Base-by-base conservation (phyloP, 768 basidiomycete species). In the Suillus discolor region DNA sequence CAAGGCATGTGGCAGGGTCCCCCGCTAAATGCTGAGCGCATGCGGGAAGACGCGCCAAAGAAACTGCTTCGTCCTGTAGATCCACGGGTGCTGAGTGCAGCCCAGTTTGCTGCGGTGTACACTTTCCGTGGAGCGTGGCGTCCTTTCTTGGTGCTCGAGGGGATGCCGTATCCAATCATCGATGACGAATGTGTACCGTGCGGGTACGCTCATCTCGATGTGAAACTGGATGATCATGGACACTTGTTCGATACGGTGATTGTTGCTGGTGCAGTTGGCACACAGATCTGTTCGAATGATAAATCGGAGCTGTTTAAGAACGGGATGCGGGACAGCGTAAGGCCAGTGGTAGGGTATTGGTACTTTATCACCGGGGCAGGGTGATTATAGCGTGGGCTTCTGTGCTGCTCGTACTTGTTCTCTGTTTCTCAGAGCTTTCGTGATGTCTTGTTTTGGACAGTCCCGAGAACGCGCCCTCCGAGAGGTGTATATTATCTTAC, bases 281-380 rank as follows among this genome's bases (percentile, higher is more conserved):
- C 74, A 39, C 76, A 76, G 62, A 76, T 76, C 23, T 77, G 74
- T 54, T 77, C 70, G 34, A 74, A 71, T 34, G 75, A 71, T 57
- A 75, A 74, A 65, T 70, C 71, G n/a, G 71, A 75, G 57, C 51
- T 79, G 61, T 78, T 77, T 63, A 66, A 71, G 42, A 73, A 74
- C 18, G 77, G 77, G n/a, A 55, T 72, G 66, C 67, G 75, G 64
- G 78, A 78, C 57, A 79, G 72, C 4, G 71, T 78, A 23, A 68
- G 69, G 57, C 78, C 77, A 1, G 65, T 79, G n/a, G 66, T 69
- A 28, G 77, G 70, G 9, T 78, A 75, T 77, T 78, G 77, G 77
- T 69, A 73, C 57, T 70, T 79, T 44, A 41, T 55, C 31, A 34
- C 31, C 7, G 54, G 54, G 31, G 18, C 54, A 12, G 18, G 54